Conservation (phyloP, 1,284 basidiomycete genomes). For the Ustilago shanxiensis region DNA sequence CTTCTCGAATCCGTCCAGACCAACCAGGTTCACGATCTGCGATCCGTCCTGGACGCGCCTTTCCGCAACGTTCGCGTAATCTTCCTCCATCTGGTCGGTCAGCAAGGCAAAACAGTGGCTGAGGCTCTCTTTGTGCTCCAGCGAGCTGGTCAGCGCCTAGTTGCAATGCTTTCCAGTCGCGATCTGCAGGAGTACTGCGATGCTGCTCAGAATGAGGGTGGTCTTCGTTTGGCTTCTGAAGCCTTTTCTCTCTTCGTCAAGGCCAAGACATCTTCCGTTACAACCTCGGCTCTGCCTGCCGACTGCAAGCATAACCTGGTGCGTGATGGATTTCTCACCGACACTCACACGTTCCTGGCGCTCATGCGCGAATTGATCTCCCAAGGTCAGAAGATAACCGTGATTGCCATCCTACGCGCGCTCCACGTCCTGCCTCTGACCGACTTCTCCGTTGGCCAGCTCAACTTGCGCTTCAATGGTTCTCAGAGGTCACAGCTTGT, state of each 20-base stretch:
- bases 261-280: slow-evolving; percentile 26
- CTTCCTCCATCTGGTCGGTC: slow-evolving; percentile 28
- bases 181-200: slow-evolving; percentile 40
- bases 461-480: slow-evolving; percentile 25
- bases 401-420: slow-evolving; percentile 21
- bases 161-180: slow-evolving; percentile 29
- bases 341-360: slow-evolving; percentile 25
- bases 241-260: slow-evolving; percentile 28
- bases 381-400: slow-evolving; percentile 12
- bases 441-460: slow-evolving; percentile 14
- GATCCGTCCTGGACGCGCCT: slow-evolving; percentile 20
- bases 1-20: slow-evolving; percentile 16
- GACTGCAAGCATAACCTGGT: slow-evolving; percentile 16
- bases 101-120: slow-evolving; percentile 7
- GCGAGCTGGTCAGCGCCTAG: slow-evolving; percentile 27
- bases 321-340: slow-evolving; percentile 29
- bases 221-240: slow-evolving; percentile 11
- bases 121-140: slow-evolving; percentile 30
- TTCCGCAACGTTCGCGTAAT: slow-evolving; percentile 24
- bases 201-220: slow-evolving; percentile 1
- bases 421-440: slow-evolving; percentile 38
- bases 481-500: slow-evolving; percentile 16
- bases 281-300: background rate
- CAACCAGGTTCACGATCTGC: background rate
- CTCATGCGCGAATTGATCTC: slow-evolving; percentile 16